A percentile compares a stretch with the other conserved stretches of the same genome.
phyloP scores from a whole-genome alignment of 2,329 filamentous ascomycete species.

The Endocalyx cinctus region DNA sequence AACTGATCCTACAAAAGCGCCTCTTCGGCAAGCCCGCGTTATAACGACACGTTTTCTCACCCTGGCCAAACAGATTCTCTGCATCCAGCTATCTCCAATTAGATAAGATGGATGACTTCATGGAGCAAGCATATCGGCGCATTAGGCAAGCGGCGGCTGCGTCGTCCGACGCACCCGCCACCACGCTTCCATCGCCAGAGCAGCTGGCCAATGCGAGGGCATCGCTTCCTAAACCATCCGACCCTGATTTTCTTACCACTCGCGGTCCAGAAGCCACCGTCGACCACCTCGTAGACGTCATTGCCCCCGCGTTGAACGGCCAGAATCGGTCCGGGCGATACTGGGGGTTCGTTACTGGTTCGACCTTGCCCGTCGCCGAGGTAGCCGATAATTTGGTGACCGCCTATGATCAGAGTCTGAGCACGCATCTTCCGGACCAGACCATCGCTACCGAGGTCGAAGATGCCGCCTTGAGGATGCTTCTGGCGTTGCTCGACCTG shows the following conservation, averaged over 20 bases:
- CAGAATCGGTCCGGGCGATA: constrained; percentile 64
- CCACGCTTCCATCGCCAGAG: constrained; percentile 34
- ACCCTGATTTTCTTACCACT: constrained; percentile 27
- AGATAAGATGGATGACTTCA: constrained; percentile 6
- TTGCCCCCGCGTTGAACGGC: constrained; percentile 60
- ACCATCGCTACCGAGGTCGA: constrained; percentile 74
- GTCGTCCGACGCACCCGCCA: constrained; percentile 12
- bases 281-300: constrained; percentile 39
- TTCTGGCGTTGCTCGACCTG: constrained; percentile 63
- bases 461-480: constrained; percentile 63
- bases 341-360: constrained; percentile 87
- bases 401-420: constrained; percentile 76
- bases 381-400: constrained; percentile 83
- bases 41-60: too few relatives aligned
- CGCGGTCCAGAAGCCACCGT: constrained; percentile 29
- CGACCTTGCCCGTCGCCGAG: constrained; percentile 71
- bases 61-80: too few relatives aligned
- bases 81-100: too few relatives aligned
- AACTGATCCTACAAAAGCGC: too few relatives aligned
- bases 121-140: constrained; percentile 17
- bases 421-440: constrained; percentile 75
- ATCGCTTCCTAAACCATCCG: constrained; percentile 32
- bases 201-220: constrained; percentile 33
- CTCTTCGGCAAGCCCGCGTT: too few relatives aligned
- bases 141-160: constrained; percentile 17